A percentile compares a stretch with the other conserved stretches of the same genome.
Evolutionary conservation across 2,329 filamentous ascomycete species (phyloP).

Genomic region (Pezicula neosporulosa): DNA sequence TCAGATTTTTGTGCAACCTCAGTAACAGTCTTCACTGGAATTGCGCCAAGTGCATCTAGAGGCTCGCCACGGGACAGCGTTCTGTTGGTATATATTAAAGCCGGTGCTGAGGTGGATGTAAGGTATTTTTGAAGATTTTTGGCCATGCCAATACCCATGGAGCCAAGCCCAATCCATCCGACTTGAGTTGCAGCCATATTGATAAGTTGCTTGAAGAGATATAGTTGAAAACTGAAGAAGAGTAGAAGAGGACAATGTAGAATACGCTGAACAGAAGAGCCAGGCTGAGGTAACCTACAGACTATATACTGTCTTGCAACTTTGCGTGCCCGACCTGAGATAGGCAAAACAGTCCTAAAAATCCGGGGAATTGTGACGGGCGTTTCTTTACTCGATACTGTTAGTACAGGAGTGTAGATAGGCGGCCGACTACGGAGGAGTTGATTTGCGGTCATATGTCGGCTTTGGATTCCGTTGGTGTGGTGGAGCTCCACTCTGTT

Average conservation of each 20-base stretch:
- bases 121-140: conserved; percentile 24
- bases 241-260: background rate
- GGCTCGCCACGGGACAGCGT: conserved; percentile 35
- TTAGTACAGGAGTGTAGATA: background rate
- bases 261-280: background rate
- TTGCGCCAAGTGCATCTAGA: conserved; percentile 31
- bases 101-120: conserved; percentile 7
- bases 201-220: background rate
- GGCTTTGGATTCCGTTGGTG: background rate
- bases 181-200: conserved; percentile 5
- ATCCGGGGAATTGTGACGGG: background rate
- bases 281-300: background rate
- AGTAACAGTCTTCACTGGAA: conserved; percentile 20
- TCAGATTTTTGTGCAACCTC: conserved; percentile 30
- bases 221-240: background rate
- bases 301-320: background rate
- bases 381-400: background rate
- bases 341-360: background rate
- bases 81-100: conserved; percentile 36
- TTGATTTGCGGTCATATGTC: background rate
- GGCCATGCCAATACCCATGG: conserved; percentile 24
- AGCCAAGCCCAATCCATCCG: conserved; percentile 15
- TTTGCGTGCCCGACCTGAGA: background rate
- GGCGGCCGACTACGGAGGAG: background rate
- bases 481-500: background rate